Conservation (phyloP, 495 filamentous ascomycete genomes). For the Hypoxylon subgilvum region DNA sequence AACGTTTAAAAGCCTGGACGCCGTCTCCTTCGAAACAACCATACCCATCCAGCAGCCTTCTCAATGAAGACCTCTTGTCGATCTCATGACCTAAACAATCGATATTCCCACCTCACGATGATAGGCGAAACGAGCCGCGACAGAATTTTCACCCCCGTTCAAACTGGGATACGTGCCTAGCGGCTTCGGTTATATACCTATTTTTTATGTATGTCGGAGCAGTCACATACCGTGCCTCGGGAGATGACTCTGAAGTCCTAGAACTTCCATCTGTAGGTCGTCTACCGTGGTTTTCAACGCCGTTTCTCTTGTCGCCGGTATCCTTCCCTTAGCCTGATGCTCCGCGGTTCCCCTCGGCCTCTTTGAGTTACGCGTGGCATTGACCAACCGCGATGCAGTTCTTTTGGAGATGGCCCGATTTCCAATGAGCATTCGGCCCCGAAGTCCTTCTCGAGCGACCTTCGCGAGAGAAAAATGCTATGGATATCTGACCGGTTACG, state of each 20-base stretch:
- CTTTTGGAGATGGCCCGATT: conserved; percentile 1
- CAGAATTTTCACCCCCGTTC: background rate
- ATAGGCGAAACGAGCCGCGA: background rate
- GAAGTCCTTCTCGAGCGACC: background rate
- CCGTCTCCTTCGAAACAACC: no score
- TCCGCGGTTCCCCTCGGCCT: conserved; percentile 4
- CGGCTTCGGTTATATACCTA: conserved; percentile 14
- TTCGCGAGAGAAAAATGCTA: background rate
- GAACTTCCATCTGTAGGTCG: conserved; percentile 8
- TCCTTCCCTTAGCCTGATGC: conserved; percentile 7
- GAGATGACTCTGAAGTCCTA: conserved; percentile 22
- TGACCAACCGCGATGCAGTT: conserved; percentile 24
- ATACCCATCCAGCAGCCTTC: no score
- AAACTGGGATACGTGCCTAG: background rate
- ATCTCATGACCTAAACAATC: background rate
- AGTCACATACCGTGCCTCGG: conserved; percentile 25
- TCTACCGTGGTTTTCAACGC: conserved; percentile 8
- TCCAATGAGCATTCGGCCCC: background rate
- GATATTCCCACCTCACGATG: background rate
- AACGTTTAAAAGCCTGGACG: no score
- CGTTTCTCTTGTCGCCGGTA: background rate
- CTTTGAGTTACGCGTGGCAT: conserved; percentile 9
- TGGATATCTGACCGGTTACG: no score
- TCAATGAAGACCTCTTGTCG: no score
- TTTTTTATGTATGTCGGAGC: conserved; percentile 3